Percentiles rank a stretch among this genome's conserved stretches.
Conservation (phyloP, 2,329 filamentous ascomycete genomes). For the Parafenestella ontariensis region DNA sequence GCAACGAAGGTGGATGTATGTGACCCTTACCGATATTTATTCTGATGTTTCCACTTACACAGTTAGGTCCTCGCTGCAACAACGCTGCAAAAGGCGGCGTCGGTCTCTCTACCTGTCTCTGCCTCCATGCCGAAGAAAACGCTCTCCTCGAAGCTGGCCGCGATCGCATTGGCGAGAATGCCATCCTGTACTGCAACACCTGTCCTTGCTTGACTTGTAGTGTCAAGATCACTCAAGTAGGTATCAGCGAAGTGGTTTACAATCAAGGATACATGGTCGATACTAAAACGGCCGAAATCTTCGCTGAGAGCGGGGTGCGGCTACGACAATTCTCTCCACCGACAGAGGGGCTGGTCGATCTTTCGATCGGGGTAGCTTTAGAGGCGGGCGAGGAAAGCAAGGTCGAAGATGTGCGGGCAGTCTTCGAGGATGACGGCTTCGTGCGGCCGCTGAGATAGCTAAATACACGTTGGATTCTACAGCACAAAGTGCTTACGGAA, state of each 20-base stretch:
- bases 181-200: conserved; percentile 91
- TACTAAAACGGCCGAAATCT: conserved; percentile 75
- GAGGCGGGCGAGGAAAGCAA: conserved; percentile 2
- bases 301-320: conserved; percentile 81
- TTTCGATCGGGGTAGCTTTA: conserved; percentile 21
- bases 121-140: conserved; percentile 98
- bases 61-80: conserved; percentile 75
- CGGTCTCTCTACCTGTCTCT: conserved; percentile 84
- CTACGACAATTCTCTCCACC: conserved; percentile 83
- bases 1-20: conserved; percentile 86
- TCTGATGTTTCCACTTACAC: neutral
- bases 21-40: conserved; percentile 1
- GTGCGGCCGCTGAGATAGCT: conserved; percentile 23
- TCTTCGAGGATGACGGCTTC: conserved; percentile 33
- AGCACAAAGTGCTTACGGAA: too few species aligned
- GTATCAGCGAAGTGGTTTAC: conserved; percentile 94
- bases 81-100: conserved; percentile 72
- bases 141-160: conserved; percentile 91
- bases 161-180: conserved; percentile 82
- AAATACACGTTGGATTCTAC: too few species aligned
- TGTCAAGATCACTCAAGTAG: conserved; percentile 97
- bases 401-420: conserved; percentile 26
- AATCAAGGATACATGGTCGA: conserved; percentile 96
- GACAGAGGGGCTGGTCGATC: conserved; percentile 39
- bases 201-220: conserved; percentile 97